phyloP scores from a whole-genome alignment of 768 basidiomycete genomes.

The Chalciporus piperatus region DNA sequence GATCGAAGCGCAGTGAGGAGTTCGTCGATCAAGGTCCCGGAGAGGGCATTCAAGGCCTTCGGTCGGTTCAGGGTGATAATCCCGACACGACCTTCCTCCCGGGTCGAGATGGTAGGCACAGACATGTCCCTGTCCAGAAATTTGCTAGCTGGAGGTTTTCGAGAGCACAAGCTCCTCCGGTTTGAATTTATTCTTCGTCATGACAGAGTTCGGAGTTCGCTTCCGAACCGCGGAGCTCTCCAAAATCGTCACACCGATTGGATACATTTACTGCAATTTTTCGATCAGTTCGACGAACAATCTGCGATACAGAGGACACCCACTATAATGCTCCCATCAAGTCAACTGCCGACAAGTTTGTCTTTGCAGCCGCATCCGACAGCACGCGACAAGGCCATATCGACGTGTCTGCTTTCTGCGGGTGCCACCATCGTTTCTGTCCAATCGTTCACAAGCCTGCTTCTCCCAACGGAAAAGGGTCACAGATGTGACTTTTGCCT shows the following conservation, averaged over 20 bases:
- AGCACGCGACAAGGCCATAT: constrained; percentile 51
- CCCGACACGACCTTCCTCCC: constrained; percentile 23
- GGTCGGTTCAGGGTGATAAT: constrained; percentile 85
- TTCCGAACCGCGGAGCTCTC: neutral
- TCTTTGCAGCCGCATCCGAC: constrained; percentile 43
- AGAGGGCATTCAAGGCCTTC: constrained; percentile 83
- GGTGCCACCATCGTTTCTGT: constrained; percentile 52
- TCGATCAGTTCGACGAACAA: neutral
- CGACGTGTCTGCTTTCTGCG: constrained; percentile 35
- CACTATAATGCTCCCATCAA: constrained; percentile 7
- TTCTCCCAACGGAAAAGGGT: constrained; percentile 58
- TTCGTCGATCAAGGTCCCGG: constrained; percentile 71
- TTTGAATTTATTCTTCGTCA: neutral
- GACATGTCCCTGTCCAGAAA: constrained; percentile 14
- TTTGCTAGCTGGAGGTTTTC: neutral
- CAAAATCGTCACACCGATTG: too few relatives aligned
- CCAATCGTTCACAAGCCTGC: constrained; percentile 42
- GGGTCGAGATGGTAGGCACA: constrained; percentile 21
- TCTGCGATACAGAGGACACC: neutral
- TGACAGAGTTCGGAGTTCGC: constrained; percentile 9
- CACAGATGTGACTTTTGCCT: constrained; percentile 68
- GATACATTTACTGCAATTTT: neutral
- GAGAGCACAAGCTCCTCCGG: too few relatives aligned
- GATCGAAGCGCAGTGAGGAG: constrained; percentile 70
- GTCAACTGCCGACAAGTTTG: constrained; percentile 8